Conservation (phyloP, 2,329 filamentous ascomycete species). For the Teratosphaeriaceae sp. region DNA sequence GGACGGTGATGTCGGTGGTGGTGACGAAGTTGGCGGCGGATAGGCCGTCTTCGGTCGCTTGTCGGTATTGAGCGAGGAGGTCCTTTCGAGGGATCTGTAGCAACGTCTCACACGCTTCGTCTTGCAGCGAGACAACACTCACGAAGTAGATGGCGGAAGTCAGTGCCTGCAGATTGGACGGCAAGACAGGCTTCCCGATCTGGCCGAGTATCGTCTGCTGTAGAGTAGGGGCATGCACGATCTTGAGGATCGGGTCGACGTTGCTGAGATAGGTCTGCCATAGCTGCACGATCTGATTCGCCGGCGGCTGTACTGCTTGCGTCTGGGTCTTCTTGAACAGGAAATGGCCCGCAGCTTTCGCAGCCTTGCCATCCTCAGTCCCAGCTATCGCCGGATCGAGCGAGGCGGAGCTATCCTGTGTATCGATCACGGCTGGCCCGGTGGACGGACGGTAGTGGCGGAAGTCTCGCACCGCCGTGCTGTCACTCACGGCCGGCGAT, state of each 20-base stretch:
- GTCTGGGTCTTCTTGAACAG: slow-evolving; percentile 12
- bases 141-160: slow-evolving; percentile 30
- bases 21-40: slow-evolving; percentile 23
- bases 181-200: slow-evolving; percentile 49
- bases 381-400: no score
- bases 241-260: slow-evolving; percentile 66
- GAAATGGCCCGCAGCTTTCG: slow-evolving; percentile 13
- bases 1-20: slow-evolving; percentile 21
- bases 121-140: slow-evolving; percentile 25
- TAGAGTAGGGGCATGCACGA: slow-evolving; percentile 64
- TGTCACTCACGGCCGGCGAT: no score
- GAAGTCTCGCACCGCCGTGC: no score
- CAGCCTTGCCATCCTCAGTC: background rate
- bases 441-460: no score
- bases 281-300: slow-evolving; percentile 52
- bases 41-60: slow-evolving; percentile 21
- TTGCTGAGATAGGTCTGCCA: slow-evolving; percentile 72
- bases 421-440: no score
- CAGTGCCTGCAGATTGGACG: slow-evolving; percentile 34
- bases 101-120: slow-evolving; percentile 20
- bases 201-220: slow-evolving; percentile 60
- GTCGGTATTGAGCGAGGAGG: slow-evolving; percentile 19
- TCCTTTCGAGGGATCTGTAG: slow-evolving; percentile 16
- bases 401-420: no score
- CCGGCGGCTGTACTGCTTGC: slow-evolving; percentile 12